Evolutionary conservation across 2,329 filamentous ascomycete genomes (phyloP).

Genomic region (Fusarium praegraminearum): DNA sequence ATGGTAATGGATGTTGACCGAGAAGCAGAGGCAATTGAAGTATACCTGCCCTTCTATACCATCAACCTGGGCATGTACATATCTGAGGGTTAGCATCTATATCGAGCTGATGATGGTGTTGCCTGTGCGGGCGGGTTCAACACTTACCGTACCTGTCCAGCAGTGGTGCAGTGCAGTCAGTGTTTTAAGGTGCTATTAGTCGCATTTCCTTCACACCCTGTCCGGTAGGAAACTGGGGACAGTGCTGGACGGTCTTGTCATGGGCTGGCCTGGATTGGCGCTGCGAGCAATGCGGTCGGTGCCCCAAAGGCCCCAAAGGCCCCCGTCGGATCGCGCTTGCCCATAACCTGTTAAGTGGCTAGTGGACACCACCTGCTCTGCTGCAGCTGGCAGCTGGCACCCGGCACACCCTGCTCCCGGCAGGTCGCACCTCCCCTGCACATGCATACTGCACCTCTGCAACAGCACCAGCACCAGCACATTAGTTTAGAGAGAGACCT

Average conservation of each 20-base stretch:
- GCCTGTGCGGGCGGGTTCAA: conserved; percentile 20
- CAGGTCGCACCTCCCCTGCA: conserved; percentile 40
- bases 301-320: conserved; percentile 1
- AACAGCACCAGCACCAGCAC: conserved; percentile 29
- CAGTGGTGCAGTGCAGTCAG: conserved; percentile 3
- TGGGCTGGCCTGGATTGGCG: conserved; percentile 22
- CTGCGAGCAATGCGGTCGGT: conserved; percentile 31
- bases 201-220: conserved; percentile 20
- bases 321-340: conserved; percentile 40
- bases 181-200: conserved; percentile 26
- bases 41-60: conserved; percentile 9
- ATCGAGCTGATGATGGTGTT: conserved; percentile 26
- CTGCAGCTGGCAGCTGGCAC: conserved; percentile 42
- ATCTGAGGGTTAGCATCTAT: conserved; percentile 7
- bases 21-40: conserved; percentile 1
- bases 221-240: conserved; percentile 33
- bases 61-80: conserved; percentile 1
- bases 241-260: conserved; percentile 4
- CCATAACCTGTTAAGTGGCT: conserved; percentile 40
- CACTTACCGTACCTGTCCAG: not conserved
- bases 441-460: conserved; percentile 17
- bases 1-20: conserved; percentile 5
- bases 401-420: conserved; percentile 43
- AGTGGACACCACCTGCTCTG: conserved; percentile 40
- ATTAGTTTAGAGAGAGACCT: conserved; percentile 1